Evolutionary conservation across 768 basidiomycete genomes (phyloP).

Genomic region (Lentinula sp.): DNA sequence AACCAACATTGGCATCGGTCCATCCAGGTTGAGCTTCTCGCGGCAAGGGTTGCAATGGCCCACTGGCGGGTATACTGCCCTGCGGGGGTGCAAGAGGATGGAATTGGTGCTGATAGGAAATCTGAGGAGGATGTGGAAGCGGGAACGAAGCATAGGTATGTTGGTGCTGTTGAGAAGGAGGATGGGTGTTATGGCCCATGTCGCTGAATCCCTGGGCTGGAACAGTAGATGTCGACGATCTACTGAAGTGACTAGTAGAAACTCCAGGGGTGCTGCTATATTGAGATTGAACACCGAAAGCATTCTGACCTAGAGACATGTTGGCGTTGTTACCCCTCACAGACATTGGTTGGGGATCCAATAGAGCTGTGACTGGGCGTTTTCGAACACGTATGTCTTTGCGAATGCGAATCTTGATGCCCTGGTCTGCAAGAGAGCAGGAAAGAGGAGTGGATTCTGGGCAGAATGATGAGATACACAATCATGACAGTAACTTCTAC

Average conservation of each 20-base stretch:
- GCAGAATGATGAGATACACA: not conserved
- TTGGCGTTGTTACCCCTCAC: slow-evolving; percentile 6
- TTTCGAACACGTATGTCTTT: slow-evolving; percentile 88
- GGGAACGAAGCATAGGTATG: not conserved
- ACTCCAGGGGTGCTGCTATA: slow-evolving; percentile 17
- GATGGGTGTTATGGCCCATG: slow-evolving; percentile 16
- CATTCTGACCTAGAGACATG: slow-evolving; percentile 8
- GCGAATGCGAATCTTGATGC: slow-evolving; percentile 90
- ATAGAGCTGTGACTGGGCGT: slow-evolving; percentile 31
- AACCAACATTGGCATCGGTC: not conserved
- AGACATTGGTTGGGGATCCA: slow-evolving; percentile 12
- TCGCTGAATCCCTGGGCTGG: slow-evolving; percentile 12
- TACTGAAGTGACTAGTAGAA: slow-evolving; percentile 18
- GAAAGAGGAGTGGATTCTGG: slow-evolving; percentile 86
- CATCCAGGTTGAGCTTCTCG: not conserved
- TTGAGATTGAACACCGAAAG: slow-evolving; percentile 14
- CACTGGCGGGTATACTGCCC: not conserved
- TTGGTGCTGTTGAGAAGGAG: slow-evolving; percentile 16
- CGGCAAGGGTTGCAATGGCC: slow-evolving; percentile 5
- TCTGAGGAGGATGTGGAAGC: slow-evolving; percentile 19
- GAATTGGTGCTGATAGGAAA: slow-evolving; percentile 7
- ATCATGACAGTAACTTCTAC: too few species aligned
- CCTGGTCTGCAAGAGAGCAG: slow-evolving; percentile 89
- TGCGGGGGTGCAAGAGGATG: slow-evolving; percentile 5
- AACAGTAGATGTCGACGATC: not conserved